These are phyloP conservation scores for Myriosclerotinia scirpicola DNA, from an alignment of 2,329 filamentous ascomycete genomes.

Conservation along the genomic window DNA sequence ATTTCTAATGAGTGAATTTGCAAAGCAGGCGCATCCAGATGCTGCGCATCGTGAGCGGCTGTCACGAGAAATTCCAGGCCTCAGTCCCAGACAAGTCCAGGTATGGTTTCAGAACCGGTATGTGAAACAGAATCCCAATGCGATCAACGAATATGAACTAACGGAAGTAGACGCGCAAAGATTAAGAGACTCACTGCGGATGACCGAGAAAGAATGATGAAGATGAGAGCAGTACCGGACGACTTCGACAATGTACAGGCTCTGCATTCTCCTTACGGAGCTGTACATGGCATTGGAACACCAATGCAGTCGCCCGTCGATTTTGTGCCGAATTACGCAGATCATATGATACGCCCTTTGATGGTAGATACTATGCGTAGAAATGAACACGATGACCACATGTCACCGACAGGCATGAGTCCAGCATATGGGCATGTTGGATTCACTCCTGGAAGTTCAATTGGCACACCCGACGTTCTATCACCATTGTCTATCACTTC, in stretches of 20 bases:
- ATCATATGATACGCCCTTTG: conserved; percentile 60
- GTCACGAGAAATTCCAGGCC: conserved; percentile 83
- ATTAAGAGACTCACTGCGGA: conserved; percentile 71
- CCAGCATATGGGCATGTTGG: conserved; percentile 67
- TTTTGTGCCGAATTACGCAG: conserved; percentile 50
- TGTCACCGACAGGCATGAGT: conserved; percentile 66
- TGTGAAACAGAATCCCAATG: conserved; percentile 35
- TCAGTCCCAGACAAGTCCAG: conserved; percentile 90
- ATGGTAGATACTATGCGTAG: conserved; percentile 68
- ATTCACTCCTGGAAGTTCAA: conserved; percentile 55
- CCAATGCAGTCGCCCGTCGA: conserved; percentile 41
- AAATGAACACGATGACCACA: conserved; percentile 61
- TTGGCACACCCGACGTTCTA: conserved; percentile 55
- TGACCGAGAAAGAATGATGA: conserved; percentile 69
- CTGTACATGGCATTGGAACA: conserved; percentile 43
- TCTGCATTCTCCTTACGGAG: conserved; percentile 65
- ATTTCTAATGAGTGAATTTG: conserved; percentile 95
- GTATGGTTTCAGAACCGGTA: conserved; percentile 99
- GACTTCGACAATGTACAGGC: conserved; percentile 71
- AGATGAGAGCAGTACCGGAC: conserved; percentile 69
- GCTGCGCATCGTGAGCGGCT: conserved; percentile 85
- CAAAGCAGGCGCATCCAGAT: conserved; percentile 90
- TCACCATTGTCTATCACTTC: conserved; percentile 58
- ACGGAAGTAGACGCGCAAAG: conserved; percentile 59
- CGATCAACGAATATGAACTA: not conserved